phyloP scores from a whole-genome alignment of 2,329 filamentous ascomycete species.

The Cladobotryum mycophilum region DNA sequence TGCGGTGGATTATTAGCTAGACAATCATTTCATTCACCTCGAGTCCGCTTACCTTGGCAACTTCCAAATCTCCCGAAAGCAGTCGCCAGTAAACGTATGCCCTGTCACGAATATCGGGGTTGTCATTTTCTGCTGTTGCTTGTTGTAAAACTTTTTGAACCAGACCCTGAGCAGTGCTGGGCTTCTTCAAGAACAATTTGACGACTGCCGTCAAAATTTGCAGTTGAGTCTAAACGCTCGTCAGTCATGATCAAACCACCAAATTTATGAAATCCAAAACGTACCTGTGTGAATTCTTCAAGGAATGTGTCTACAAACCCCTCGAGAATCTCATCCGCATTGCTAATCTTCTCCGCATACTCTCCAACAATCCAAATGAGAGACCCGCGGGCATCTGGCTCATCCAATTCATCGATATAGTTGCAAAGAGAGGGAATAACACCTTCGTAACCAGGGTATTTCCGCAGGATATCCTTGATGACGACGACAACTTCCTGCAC shows the following conservation, averaged over 20 bases:
- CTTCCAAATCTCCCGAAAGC: slow-evolving; percentile 81
- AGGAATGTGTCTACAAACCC: slow-evolving; percentile 91
- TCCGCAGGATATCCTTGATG: slow-evolving; percentile 96
- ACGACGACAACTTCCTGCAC: slow-evolving; percentile 98
- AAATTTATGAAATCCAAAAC: slow-evolving; percentile 18
- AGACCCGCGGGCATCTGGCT: slow-evolving; percentile 82
- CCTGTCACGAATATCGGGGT: slow-evolving; percentile 92
- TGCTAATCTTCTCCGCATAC: slow-evolving; percentile 98
- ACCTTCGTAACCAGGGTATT: slow-evolving; percentile 95
- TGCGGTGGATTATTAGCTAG: slow-evolving; percentile 7
- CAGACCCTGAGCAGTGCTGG: slow-evolving; percentile 79
- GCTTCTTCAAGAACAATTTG: slow-evolving; percentile 96
- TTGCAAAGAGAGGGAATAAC: slow-evolving; percentile 96
- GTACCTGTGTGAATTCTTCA: slow-evolving; percentile 90
- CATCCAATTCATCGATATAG: slow-evolving; percentile 94
- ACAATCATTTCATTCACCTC: background rate
- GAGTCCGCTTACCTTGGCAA: slow-evolving; percentile 63
- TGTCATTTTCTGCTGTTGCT: slow-evolving; percentile 92
- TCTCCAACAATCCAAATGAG: slow-evolving; percentile 99
- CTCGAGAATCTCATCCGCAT: slow-evolving; percentile 88
- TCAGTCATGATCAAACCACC: slow-evolving; percentile 3
- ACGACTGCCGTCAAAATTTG: slow-evolving; percentile 97
- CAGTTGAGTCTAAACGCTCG: slow-evolving; percentile 69
- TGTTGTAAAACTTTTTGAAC: slow-evolving; percentile 92
- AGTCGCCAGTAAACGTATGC: slow-evolving; percentile 98